phyloP scores from a whole-genome alignment of 176 grass and related monocot species.

The Zea mays region Zm-B73-REFERENCE-NAM-5.0 NC_050096.1:237221001-237221500 shows the following conservation, averaged over 20 bases:
- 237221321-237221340: constrained; percentile 21
- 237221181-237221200: constrained; percentile 90
- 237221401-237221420: neutral
- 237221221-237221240: constrained; percentile 84
- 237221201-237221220: constrained; percentile 70
- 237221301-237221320: constrained; percentile 30
- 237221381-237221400: constrained; percentile 1
- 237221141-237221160: constrained; percentile 51
- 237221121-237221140: constrained; percentile 20
- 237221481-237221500: too few relatives aligned
- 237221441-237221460: neutral
- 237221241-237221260: constrained; percentile 90
- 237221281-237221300: constrained; percentile 76
- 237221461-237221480: too few relatives aligned
- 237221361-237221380: constrained; percentile 3
- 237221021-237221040: constrained; percentile 13
- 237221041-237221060: constrained; percentile 1
- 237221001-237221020: constrained; percentile 21
- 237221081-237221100: constrained; percentile 2
- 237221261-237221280: constrained; percentile 90
- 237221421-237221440: neutral
- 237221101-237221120: neutral
- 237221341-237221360: constrained; percentile 1
- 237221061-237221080: neutral
- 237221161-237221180: constrained; percentile 89